Percentiles rank a stretch among this genome's conserved stretches.
phyloP scores from a whole-genome alignment of 1,139 yeast genomes.

The Debaryomyces udenii region DNA sequence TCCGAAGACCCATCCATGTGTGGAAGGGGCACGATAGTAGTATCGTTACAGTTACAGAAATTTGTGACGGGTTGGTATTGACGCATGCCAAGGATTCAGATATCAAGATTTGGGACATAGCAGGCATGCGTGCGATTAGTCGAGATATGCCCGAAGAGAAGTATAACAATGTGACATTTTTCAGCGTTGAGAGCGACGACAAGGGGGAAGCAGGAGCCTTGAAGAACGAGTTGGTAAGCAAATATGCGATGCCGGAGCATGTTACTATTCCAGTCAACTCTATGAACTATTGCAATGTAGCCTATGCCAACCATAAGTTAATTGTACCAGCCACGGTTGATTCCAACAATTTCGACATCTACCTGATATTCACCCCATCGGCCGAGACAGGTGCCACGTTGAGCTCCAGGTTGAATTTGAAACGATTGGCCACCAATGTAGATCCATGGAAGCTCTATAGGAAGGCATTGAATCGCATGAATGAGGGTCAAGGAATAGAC shows the following conservation, averaged over 20 bases:
- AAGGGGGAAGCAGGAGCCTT: neutral
- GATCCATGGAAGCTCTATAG: conserved; percentile 23
- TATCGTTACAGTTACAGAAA: conserved; percentile 45
- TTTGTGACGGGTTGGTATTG: conserved; percentile 36
- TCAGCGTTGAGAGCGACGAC: conserved; percentile 8
- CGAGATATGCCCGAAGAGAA: conserved; percentile 4
- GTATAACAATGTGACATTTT: conserved; percentile 11
- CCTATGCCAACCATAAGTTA: conserved; percentile 28
- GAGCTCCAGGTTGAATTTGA: conserved; percentile 21
- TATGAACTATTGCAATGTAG: conserved; percentile 59
- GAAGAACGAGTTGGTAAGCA: conserved; percentile 10
- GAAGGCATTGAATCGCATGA: conserved; percentile 7
- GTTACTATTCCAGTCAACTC: conserved; percentile 56
- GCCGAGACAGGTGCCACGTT: conserved; percentile 2
- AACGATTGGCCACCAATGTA: conserved; percentile 32
- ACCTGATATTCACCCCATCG: conserved; percentile 28
- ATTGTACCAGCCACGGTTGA: conserved; percentile 57
- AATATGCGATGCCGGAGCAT: conserved; percentile 22
- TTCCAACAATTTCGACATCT: conserved; percentile 57
- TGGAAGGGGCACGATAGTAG: conserved; percentile 56
- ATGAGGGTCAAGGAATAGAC: conserved; percentile 16
- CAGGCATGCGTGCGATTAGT: conserved; percentile 3
- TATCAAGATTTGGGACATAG: conserved; percentile 51
- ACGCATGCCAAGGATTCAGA: conserved; percentile 61
- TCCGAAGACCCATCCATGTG: conserved; percentile 43